A percentile compares a stretch with the other conserved stretches of the same genome.
These are phyloP conservation scores for Cladochytrium replicatum DNA, from an alignment of 192 early-diverging fungal genomes.

Conservation along the genomic window DNA sequence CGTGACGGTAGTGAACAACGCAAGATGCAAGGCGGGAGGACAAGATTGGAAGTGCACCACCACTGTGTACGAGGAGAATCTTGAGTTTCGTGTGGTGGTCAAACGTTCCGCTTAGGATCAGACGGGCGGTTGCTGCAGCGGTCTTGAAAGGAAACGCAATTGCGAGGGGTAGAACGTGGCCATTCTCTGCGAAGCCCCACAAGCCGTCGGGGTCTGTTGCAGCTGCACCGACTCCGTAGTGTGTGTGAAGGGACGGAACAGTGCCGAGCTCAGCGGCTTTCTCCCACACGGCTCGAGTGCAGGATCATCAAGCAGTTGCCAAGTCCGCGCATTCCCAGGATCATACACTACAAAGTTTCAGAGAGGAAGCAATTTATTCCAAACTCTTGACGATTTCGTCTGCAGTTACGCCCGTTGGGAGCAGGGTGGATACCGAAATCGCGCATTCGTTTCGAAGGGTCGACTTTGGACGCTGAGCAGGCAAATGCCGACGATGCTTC, in stretches of 20 bases:
- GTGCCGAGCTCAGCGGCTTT: constrained; percentile 7
- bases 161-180: constrained; percentile 24
- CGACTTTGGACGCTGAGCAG: too few relatives aligned
- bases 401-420: too few relatives aligned
- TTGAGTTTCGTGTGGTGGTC: constrained; percentile 23
- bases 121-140: constrained; percentile 20
- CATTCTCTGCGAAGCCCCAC: constrained; percentile 4
- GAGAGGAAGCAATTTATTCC: too few relatives aligned
- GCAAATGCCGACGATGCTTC: too few relatives aligned
- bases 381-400: too few relatives aligned
- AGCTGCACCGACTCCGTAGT: constrained; percentile 30
- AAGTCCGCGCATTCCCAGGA: constrained; percentile 22
- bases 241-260: constrained; percentile 26
- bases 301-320: constrained; percentile 32
- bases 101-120: constrained; percentile 28
- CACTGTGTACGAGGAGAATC: constrained; percentile 27
- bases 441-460: too few relatives aligned
- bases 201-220: not conserved
- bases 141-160: constrained; percentile 25
- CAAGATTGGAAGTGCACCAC: constrained; percentile 29
- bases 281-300: constrained; percentile 25
- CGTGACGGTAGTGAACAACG: constrained; percentile 14
- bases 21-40: constrained; percentile 29
- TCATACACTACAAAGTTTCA: too few relatives aligned
- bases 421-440: too few relatives aligned